Conservation (phyloP, 2,329 filamentous ascomycete genomes). For the Amesomyces nigricolor region DNA sequence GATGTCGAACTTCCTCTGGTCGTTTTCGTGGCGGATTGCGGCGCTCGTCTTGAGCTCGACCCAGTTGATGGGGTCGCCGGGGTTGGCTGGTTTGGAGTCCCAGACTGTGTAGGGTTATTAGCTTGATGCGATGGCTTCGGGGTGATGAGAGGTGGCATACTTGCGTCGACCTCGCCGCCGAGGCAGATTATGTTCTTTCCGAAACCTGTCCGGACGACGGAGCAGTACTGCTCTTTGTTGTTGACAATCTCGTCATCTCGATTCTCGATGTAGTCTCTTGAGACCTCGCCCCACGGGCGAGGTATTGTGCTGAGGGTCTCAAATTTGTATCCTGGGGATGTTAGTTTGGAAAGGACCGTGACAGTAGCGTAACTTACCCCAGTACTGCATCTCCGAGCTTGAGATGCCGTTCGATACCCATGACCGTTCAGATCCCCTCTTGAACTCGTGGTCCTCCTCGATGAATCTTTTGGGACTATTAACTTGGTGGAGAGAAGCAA, state of each 20-base stretch:
- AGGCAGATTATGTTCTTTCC: conserved; percentile 70
- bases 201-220: conserved; percentile 82
- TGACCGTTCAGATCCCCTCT: conserved; percentile 53
- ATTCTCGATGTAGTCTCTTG: conserved; percentile 71
- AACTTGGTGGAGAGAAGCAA: conserved; percentile 8
- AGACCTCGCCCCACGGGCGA: conserved; percentile 64
- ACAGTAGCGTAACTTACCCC: conserved; percentile 54
- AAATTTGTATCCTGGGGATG: conserved; percentile 79
- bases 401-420: conserved; percentile 41
- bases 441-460: conserved; percentile 79
- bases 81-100: conserved; percentile 68
- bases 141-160: conserved; percentile 40
- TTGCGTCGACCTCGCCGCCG: conserved; percentile 88
- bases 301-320: conserved; percentile 78
- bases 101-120: conserved; percentile 52
- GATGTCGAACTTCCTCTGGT: conserved; percentile 72
- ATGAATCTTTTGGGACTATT: conserved; percentile 60
- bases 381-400: conserved; percentile 80
- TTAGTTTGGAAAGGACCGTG: conserved; percentile 11
- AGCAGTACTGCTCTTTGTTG: conserved; percentile 94
- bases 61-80: conserved; percentile 73
- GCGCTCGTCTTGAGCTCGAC: conserved; percentile 91
- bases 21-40: conserved; percentile 60
- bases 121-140: neutral
- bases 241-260: conserved; percentile 68